Conservation (phyloP, 257 asterid species). For the Misopates orontium region DNA sequence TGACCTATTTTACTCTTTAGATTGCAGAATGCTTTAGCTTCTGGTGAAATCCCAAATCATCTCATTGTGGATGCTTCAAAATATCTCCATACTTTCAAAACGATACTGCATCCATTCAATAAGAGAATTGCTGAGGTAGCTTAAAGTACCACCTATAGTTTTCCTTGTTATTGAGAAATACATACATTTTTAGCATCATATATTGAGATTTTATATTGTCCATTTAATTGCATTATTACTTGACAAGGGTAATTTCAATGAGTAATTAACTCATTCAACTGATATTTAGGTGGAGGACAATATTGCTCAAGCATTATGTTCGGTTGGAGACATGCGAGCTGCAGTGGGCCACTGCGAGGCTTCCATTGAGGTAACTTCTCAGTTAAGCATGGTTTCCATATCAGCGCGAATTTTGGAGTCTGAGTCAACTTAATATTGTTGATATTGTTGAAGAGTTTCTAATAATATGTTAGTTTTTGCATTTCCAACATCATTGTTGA, state of each 20-base stretch:
- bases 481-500: conserved; percentile 7
- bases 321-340: conserved; percentile 61
- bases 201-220: neutral
- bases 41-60: conserved; percentile 40
- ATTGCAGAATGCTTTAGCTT: conserved; percentile 61
- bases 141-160: conserved; percentile 5
- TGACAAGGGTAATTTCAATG: neutral
- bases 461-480: neutral
- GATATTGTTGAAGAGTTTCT: no score
- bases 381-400: conserved; percentile 18
- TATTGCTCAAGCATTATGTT: conserved; percentile 73
- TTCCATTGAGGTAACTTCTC: conserved; percentile 61
- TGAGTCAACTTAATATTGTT: neutral
- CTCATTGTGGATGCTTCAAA: conserved; percentile 46
- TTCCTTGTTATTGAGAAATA: neutral
- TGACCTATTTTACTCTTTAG: conserved; percentile 38
- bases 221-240: conserved; percentile 9
- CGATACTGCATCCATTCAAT: conserved; percentile 66
- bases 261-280: conserved; percentile 15
- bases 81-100: conserved; percentile 39
- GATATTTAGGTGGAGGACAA: conserved; percentile 69
- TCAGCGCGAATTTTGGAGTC: neutral
- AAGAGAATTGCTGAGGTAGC: conserved; percentile 86
- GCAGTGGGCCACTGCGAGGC: conserved; percentile 74
- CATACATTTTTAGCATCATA: neutral